Conservation (phyloP, 768 basidiomycete genomes). For the Mycena amicta region DNA sequence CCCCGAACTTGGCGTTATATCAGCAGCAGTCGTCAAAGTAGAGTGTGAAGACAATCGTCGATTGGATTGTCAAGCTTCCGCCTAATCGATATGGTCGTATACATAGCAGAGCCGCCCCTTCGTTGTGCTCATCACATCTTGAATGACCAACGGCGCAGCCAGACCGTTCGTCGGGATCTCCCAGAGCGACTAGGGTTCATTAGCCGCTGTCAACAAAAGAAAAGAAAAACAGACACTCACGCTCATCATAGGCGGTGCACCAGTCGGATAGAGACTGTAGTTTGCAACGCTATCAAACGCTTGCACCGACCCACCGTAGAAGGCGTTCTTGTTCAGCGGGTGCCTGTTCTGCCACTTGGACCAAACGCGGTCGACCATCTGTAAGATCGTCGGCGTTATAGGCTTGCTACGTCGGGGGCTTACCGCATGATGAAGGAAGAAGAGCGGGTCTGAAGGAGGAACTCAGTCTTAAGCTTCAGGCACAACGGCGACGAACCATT, state of each 20-base stretch:
- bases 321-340: slow-evolving; percentile 27
- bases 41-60: not conserved
- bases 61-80: too few relatives aligned
- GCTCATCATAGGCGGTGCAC: slow-evolving; percentile 26
- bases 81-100: too few relatives aligned
- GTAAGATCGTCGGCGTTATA: not conserved
- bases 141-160: slow-evolving; percentile 25
- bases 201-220: not conserved
- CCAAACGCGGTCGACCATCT: slow-evolving; percentile 42
- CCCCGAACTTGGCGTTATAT: too few relatives aligned
- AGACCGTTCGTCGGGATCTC: slow-evolving; percentile 31
- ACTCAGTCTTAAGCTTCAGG: not conserved
- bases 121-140: slow-evolving; percentile 33
- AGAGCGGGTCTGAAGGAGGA: slow-evolving; percentile 32
- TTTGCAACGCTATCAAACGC: slow-evolving; percentile 21
- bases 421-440: slow-evolving; percentile 39
- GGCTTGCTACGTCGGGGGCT: not conserved
- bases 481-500: slow-evolving; percentile 28
- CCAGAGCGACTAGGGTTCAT: not conserved
- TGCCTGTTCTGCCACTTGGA: slow-evolving; percentile 36
- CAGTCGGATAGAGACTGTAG: slow-evolving; percentile 28
- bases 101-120: slow-evolving; percentile 37
- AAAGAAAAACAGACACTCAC: slow-evolving; percentile 13
- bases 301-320: slow-evolving; percentile 34
- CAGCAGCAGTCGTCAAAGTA: too few relatives aligned